Conservation (phyloP, 257 asterid species). For the Capsicum rhomboideum region DNA sequence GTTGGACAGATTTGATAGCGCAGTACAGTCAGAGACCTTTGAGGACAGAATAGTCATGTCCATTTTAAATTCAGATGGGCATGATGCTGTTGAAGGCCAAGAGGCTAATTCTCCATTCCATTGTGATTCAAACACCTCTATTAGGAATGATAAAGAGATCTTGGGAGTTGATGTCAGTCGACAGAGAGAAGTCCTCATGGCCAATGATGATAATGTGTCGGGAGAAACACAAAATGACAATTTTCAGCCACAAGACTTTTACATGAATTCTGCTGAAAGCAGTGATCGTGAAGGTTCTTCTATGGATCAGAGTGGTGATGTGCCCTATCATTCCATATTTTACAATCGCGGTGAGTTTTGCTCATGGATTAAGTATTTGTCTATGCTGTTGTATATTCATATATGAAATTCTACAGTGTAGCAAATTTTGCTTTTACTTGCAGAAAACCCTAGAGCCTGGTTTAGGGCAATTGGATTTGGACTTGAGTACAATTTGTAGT, state of each 20-base stretch:
- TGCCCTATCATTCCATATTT: constrained; percentile 55
- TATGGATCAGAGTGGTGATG: constrained; percentile 22
- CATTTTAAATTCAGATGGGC: constrained; percentile 28
- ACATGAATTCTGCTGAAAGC: constrained; percentile 24
- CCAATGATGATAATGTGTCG: constrained; percentile 22
- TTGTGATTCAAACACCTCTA: constrained; percentile 47
- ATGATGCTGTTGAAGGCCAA: constrained; percentile 31
- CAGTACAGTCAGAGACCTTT: constrained; percentile 29
- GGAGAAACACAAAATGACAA: constrained; percentile 24
- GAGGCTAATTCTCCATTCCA: constrained; percentile 18
- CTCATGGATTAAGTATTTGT: neutral
- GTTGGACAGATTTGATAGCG: constrained; percentile 17
- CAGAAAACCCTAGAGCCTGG: neutral
- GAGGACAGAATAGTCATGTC: constrained; percentile 22
- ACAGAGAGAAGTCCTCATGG: constrained; percentile 18
- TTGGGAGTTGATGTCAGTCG: constrained; percentile 7
- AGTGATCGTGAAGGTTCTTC: constrained; percentile 28
- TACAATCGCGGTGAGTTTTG: constrained; percentile 43
- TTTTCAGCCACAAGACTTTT: constrained; percentile 19
- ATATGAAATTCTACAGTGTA: neutral
- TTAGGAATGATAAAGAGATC: constrained; percentile 49
- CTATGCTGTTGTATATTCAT: neutral
- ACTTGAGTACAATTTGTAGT: neutral
- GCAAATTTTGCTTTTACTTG: neutral
- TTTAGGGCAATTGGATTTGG: neutral